A percentile compares a stretch with the other conserved stretches of the same genome.
Evolutionary conservation across 805 yeast genomes (phyloP).

Genomic region (Kurtzmaniella fragi): DNA sequence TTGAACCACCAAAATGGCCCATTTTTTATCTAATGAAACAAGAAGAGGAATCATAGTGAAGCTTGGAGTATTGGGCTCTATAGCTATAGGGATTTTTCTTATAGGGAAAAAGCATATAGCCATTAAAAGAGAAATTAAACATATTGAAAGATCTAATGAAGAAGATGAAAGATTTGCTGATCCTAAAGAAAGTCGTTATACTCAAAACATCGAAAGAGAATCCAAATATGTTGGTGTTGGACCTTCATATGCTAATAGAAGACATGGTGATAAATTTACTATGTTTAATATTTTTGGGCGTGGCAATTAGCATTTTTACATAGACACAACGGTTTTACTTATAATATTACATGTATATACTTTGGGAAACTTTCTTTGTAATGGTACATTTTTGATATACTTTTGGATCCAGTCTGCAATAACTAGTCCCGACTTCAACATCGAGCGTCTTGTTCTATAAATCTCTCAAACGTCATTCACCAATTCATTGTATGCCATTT

Average conservation of each 20-base stretch:
- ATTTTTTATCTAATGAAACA: conserved; percentile 23
- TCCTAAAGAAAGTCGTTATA: conserved; percentile 24
- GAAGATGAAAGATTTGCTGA: conserved; percentile 12
- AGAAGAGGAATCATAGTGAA: conserved; percentile 30
- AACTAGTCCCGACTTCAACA: too few species aligned
- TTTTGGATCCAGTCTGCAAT: too few species aligned
- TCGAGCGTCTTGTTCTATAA: background rate
- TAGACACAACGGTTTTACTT: too few species aligned
- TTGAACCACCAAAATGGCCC: too few species aligned
- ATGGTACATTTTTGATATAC: too few species aligned
- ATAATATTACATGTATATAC: too few species aligned
- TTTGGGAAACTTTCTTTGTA: too few species aligned
- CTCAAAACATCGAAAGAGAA: conserved; percentile 40
- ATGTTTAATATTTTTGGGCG: conserved; percentile 21
- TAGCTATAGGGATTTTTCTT: conserved; percentile 26
- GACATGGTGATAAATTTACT: conserved; percentile 48
- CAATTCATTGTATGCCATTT: conserved; percentile 35
- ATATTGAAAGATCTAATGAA: conserved; percentile 26
- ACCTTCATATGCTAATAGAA: conserved; percentile 51
- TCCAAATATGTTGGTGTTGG: conserved; percentile 70
- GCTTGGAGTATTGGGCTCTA: conserved; percentile 25
- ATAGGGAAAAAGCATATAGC: conserved; percentile 35
- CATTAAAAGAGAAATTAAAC: conserved; percentile 27
- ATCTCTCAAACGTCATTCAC: conserved; percentile 3
- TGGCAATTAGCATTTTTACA: conserved; percentile 2